A percentile compares a stretch with the other conserved stretches of the same genome.
These are phyloP conservation scores for Mercurialis annua DNA, from an alignment of 345 rosid species.

Conservation along the genomic window DNA sequence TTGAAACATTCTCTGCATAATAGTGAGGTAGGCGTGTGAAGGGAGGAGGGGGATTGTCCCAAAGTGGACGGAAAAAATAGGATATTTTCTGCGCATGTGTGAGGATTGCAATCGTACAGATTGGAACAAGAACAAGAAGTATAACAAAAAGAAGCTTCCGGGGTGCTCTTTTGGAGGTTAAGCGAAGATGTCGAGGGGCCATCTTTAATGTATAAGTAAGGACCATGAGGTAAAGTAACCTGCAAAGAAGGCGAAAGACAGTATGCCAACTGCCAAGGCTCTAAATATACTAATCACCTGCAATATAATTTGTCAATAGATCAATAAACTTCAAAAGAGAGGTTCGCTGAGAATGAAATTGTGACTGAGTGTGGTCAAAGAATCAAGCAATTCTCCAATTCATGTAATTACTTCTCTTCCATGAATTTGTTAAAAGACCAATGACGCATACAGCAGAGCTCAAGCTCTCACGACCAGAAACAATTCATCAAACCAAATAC, in stretches of 20 bases:
- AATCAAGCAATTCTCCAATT: not conserved
- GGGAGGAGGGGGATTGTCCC: constrained; percentile 81
- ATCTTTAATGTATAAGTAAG: constrained; percentile 29
- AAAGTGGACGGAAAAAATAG: constrained; percentile 78
- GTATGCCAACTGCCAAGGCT: constrained; percentile 8
- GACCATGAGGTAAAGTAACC: constrained; percentile 11
- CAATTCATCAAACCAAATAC: no score
- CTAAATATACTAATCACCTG: constrained; percentile 24
- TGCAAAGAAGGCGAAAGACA: constrained; percentile 20
- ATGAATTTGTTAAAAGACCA: not conserved
- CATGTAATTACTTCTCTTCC: not conserved
- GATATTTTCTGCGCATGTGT: constrained; percentile 45
- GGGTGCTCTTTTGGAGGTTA: constrained; percentile 31
- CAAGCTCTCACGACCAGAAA: no score
- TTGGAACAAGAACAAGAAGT: constrained; percentile 46
- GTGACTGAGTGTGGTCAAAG: not conserved
- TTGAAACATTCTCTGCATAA: constrained; percentile 89
- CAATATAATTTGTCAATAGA: constrained; percentile 7
- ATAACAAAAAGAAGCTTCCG: constrained; percentile 32
- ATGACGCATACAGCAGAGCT: no score
- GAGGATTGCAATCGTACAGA: constrained; percentile 48
- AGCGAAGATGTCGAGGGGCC: constrained; percentile 42
- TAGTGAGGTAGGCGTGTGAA: constrained; percentile 72
- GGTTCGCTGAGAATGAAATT: not conserved
- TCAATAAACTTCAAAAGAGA: not conserved